Conservation (phyloP, 495 filamentous ascomycete species). For the Podospora fimiseda region DNA sequence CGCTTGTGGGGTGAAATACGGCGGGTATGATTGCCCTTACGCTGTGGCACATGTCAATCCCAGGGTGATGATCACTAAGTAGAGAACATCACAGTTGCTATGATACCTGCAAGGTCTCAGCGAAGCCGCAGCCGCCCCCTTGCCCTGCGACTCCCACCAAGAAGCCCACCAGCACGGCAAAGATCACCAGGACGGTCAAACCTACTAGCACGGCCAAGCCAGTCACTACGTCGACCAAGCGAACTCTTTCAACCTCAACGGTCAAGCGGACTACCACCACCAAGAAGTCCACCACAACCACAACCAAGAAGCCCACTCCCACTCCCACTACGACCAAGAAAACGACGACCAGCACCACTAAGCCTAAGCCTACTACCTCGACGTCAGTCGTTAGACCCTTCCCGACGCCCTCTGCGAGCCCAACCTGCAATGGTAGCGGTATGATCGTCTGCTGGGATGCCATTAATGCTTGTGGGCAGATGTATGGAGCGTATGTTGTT, state of each 20-base stretch:
- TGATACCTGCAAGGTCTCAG: conserved; percentile 13
- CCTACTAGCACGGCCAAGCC: too few relatives aligned
- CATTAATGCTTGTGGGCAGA: conserved; percentile 13
- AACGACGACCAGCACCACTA: conserved; percentile 5
- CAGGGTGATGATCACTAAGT: not conserved
- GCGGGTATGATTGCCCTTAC: conserved; percentile 11
- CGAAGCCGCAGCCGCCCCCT: conserved; percentile 14
- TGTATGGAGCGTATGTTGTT: conserved; percentile 20
- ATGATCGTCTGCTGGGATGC: conserved; percentile 4
- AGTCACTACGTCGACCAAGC: too few relatives aligned
- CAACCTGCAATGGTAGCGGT: conserved; percentile 1
- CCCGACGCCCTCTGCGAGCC: not conserved
- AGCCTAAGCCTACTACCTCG: not conserved
- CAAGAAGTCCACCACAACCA: conserved; percentile 2
- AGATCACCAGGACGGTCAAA: too few relatives aligned
- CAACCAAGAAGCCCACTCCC: not conserved
- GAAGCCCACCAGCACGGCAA: not conserved
- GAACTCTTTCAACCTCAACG: too few relatives aligned
- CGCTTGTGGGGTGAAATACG: conserved; percentile 18
- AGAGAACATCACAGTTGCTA: conserved; percentile 13
- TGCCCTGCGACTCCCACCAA: conserved; percentile 11
- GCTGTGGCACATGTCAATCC: not conserved
- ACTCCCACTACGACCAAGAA: too few relatives aligned
- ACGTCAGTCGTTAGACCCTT: not conserved
- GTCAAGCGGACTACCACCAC: not conserved